Base-by-base conservation (phyloP, 2,329 filamentous ascomycete species). In the Daldinia sp. region DNA sequence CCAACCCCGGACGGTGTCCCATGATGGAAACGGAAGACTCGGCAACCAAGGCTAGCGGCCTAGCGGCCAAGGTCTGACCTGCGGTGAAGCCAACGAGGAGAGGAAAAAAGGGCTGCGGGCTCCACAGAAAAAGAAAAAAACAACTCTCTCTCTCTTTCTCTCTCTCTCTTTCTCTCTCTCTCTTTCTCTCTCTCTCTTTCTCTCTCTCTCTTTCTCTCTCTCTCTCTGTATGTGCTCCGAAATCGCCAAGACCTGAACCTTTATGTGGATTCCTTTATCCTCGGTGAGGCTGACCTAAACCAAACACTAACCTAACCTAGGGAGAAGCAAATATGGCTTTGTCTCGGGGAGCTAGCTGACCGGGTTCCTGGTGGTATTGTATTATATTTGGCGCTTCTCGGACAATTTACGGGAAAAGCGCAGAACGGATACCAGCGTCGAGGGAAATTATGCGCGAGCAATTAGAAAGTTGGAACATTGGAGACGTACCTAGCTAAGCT, bases 331-430 rank as follows among this genome's bases (percentile, higher is more conserved):
- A 4, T 48, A 7, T 56, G 21, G 29, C 47, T 48, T 52, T 62
- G 53, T 62, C 53, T 62, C 53, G 48, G 59, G 29, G 47, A 51
- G 52, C 48, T 62, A 27, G 56, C n/a, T 51, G 58, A 56, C n/a
- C 47, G 58, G 51, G 45, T 45, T 35, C 8, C 21, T 51, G n/a
- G n/a, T n/a, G n/a, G n/a, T n/a, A n/a, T n/a, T n/a, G n/a, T n/a
- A n/a, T 17, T 30, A 45, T 45, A 15, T 34, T 37, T 30, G 13
- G n/a, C n/a, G n/a, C n/a, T 15, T 37, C 29, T 55, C 58, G 58
- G 58, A 34, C n/a, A 29, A 43, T 48, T 39, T 23, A 29, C 50
- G 57, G 57, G 57, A 34, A 54, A 54, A 41, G 30, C 10, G 17
- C 19, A 47, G 47, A 25, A 30, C 25, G 45, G 25, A 6, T 30